Evolutionary conservation across 2,329 filamentous ascomycete species (phyloP).

Genomic region (Fusarium paranaense): DNA sequence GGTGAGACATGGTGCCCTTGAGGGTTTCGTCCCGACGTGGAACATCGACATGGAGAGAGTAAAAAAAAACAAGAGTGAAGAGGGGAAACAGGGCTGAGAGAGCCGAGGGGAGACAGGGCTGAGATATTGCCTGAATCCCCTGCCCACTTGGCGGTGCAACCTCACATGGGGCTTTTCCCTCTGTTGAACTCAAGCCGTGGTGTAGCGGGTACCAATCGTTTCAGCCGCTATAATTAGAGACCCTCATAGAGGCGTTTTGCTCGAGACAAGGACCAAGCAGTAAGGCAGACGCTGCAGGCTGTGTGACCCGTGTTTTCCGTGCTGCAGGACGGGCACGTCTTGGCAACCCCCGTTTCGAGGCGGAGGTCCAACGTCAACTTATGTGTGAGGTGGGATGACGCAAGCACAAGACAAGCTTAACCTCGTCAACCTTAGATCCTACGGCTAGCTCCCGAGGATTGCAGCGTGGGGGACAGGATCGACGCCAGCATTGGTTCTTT

Average conservation of each 20-base stretch:
- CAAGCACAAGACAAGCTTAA: background rate
- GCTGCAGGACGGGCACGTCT: background rate
- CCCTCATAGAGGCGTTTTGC: background rate
- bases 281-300: background rate
- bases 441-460: background rate
- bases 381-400: background rate
- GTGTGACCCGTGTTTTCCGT: background rate
- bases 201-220: background rate
- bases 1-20: background rate
- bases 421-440: background rate
- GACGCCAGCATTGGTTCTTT: background rate
- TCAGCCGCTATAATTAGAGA: background rate
- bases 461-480: background rate
- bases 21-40: background rate
- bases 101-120: background rate
- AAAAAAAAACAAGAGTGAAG: background rate
- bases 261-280: background rate
- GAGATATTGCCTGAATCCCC: conserved; percentile 1
- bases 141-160: background rate
- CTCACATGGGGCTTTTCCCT: background rate
- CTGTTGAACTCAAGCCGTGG: background rate
- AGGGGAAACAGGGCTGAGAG: background rate
- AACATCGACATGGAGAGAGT: background rate
- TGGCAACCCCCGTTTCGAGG: background rate
- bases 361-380: background rate